A percentile compares a stretch with the other conserved stretches of the same genome.
Conservation (phyloP, 495 filamentous ascomycete genomes). For the Usnea hakonensis region DNA sequence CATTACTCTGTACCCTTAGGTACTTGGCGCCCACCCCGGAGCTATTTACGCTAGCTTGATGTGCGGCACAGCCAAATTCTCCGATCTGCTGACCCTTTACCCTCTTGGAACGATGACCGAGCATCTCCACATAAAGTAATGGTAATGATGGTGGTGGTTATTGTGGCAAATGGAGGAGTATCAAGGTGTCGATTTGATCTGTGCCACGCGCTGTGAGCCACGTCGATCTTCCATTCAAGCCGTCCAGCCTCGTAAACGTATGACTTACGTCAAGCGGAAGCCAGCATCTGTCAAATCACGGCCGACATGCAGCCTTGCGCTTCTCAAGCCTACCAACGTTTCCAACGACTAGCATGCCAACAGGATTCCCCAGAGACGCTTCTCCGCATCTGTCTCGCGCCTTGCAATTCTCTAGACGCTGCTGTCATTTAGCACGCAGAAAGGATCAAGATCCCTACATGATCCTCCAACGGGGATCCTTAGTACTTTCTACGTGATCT, state of each 20-base stretch:
- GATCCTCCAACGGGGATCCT: neutral
- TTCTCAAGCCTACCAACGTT: neutral
- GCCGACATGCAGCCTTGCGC: neutral
- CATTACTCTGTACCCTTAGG: no score
- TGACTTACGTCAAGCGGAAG: neutral
- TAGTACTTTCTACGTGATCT: neutral
- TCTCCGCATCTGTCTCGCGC: neutral
- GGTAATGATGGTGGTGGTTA: no score
- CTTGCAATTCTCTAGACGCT: neutral
- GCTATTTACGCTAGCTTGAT: no score
- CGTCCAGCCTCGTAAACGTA: neutral
- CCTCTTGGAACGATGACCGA: no score
- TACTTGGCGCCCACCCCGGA: no score
- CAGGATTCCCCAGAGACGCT: neutral
- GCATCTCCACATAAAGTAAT: neutral
- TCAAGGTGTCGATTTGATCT: neutral
- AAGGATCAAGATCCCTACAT: neutral
- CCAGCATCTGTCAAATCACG: neutral
- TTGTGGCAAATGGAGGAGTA: no score
- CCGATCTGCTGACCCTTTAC: no score
- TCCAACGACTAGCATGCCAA: neutral
- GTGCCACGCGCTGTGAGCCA: neutral
- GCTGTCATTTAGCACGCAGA: neutral
- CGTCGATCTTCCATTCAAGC: neutral
- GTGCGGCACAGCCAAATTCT: no score